Evolutionary conservation across 2,329 filamentous ascomycete genomes (phyloP).

Genomic region (Verticillium nonalfalfae): DNA sequence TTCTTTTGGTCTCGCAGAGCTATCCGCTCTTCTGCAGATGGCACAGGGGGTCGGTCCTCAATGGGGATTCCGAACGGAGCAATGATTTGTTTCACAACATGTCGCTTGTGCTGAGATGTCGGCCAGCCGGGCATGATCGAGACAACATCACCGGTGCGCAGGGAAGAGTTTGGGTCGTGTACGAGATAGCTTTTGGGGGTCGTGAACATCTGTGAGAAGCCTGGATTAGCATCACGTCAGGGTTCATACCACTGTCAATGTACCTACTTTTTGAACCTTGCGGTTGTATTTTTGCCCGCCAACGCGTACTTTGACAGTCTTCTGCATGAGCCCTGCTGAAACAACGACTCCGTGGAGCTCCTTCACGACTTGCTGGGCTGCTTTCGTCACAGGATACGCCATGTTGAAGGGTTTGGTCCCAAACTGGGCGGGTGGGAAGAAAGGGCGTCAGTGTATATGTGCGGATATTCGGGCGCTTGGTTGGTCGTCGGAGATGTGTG

Average conservation of each 20-base stretch:
- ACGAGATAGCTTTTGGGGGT: constrained; percentile 61
- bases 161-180: constrained; percentile 70
- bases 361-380: constrained; percentile 35
- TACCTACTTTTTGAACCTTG: constrained; percentile 10
- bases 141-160: constrained; percentile 69
- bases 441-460: neutral
- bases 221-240: neutral
- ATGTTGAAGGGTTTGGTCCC: neutral
- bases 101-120: constrained; percentile 59
- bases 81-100: constrained; percentile 70
- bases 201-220: constrained; percentile 55
- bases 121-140: constrained; percentile 62
- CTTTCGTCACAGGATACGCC: constrained; percentile 2
- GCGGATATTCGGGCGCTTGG: too few species aligned
- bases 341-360: constrained; percentile 65
- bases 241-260: neutral
- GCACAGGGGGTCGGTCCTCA: constrained; percentile 58
- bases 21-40: constrained; percentile 56
- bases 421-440: neutral
- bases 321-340: constrained; percentile 70
- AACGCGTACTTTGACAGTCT: constrained; percentile 72
- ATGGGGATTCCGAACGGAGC: constrained; percentile 60
- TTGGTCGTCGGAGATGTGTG: too few species aligned
- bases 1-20: constrained; percentile 47
- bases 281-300: constrained; percentile 65